These are phyloP conservation scores for Musa beccarii DNA, from an alignment of 176 grass and related monocot species.

Conservation along the genomic window DNA sequence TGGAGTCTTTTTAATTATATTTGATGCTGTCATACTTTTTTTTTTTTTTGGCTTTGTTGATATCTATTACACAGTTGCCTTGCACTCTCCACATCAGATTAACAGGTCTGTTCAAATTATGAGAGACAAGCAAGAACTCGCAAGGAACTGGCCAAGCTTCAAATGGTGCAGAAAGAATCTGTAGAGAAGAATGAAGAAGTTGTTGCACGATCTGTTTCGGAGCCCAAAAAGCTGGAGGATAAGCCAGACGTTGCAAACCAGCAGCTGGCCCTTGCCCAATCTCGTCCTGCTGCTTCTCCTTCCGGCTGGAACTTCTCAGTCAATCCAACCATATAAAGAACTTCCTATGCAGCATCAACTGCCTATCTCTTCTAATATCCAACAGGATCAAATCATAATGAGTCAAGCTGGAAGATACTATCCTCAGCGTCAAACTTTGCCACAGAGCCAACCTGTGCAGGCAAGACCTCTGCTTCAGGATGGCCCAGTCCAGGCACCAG, in stretches of 20 bases:
- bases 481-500: conserved; percentile 5
- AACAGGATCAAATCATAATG: conserved; percentile 26
- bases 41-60: background rate
- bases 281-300: conserved; percentile 34
- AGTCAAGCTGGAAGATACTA: conserved; percentile 38
- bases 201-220: conserved; percentile 28
- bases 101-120: conserved; percentile 72
- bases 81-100: conserved; percentile 29
- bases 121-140: conserved; percentile 77
- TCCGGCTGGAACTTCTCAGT: conserved; percentile 26
- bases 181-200: conserved; percentile 48
- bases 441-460: conserved; percentile 33
- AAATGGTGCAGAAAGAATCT: conserved; percentile 50
- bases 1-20: background rate
- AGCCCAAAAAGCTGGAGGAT: conserved; percentile 43
- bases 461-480: conserved; percentile 26
- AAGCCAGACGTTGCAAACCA: conserved; percentile 35
- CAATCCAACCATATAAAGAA: conserved; percentile 44
- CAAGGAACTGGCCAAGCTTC: conserved; percentile 70
- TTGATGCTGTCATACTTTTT: background rate
- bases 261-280: conserved; percentile 50
- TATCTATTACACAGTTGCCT: background rate
- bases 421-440: conserved; percentile 25
- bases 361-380: conserved; percentile 29
- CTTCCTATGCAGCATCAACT: conserved; percentile 41